A percentile compares a stretch with the other conserved stretches of the same genome.
Conservation (phyloP, 2,329 filamentous ascomycete genomes). For the Hirsutella rhossiliensis region DNA sequence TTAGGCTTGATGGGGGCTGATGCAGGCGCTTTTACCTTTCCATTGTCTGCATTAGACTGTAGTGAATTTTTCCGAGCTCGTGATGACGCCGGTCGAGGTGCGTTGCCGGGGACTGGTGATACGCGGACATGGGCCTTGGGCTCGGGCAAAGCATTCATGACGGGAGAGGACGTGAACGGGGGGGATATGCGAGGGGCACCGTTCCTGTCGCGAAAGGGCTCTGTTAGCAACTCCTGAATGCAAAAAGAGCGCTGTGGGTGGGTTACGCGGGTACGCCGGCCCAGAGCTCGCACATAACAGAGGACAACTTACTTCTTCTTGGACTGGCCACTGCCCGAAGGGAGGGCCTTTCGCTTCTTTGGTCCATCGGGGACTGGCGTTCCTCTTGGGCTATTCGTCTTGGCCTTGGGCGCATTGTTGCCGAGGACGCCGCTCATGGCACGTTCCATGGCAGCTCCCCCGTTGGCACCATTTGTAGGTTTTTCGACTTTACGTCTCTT, state of each 20-base stretch:
- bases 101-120: conserved; percentile 47
- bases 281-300: no score
- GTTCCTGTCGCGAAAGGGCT: conserved; percentile 16
- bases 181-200: conserved; percentile 46
- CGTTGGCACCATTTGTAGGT: conserved; percentile 24
- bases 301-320: conserved; percentile 60
- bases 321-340: conserved; percentile 51
- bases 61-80: conserved; percentile 67
- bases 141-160: conserved; percentile 58
- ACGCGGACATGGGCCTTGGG: conserved; percentile 34
- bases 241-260: background rate
- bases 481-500: conserved; percentile 81
- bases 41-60: conserved; percentile 43
- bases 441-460: conserved; percentile 48
- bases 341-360: conserved; percentile 59
- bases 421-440: conserved; percentile 50
- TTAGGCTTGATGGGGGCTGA: conserved; percentile 51
- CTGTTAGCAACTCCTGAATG: conserved; percentile 5
- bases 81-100: conserved; percentile 52
- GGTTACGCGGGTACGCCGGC: background rate
- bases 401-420: conserved; percentile 39
- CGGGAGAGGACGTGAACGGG: conserved; percentile 62
- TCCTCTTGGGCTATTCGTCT: conserved; percentile 52
- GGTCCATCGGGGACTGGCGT: conserved; percentile 57
- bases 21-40: conserved; percentile 42